Evolutionary conservation across 2,329 filamentous ascomycete genomes (phyloP).

Genomic region (Pseudocercospora musae): DNA sequence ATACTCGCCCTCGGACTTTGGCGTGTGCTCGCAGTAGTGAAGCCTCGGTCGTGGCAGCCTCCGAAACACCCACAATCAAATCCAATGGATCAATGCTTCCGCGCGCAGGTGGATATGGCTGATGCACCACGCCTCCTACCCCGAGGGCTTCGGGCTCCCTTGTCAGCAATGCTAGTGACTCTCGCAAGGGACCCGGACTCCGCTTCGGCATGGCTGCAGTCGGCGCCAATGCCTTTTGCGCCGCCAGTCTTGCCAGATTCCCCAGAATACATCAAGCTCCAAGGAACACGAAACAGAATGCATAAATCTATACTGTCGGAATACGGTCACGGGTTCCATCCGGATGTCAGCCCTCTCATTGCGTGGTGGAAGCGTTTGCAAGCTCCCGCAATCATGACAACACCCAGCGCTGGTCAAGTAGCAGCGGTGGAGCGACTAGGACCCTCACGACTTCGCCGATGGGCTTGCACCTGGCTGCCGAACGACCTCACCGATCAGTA

Average conservation of each 20-base stretch:
- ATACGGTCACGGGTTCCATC: neutral
- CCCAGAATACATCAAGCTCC: neutral
- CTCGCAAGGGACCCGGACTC: neutral
- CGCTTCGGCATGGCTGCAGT: neutral
- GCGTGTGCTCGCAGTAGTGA: neutral
- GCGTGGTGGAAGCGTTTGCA: neutral
- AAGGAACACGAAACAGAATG: neutral
- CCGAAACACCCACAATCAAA: neutral
- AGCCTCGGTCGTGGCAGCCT: neutral
- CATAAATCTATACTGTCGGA: neutral
- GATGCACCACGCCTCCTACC: neutral
- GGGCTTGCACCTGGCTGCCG: neutral
- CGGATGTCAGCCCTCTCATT: neutral
- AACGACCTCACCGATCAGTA: neutral
- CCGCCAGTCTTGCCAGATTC: neutral
- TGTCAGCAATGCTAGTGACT: neutral
- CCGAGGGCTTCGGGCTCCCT: neutral
- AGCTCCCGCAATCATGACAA: neutral
- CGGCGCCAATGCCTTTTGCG: neutral
- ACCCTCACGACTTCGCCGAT: neutral
- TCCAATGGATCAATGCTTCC: neutral
- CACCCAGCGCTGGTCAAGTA: neutral
- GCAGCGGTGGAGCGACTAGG: neutral
- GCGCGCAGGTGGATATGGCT: neutral
- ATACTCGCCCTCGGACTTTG: neutral